Percentiles rank a stretch among this genome's conserved stretches.
phyloP scores from a whole-genome alignment of 192 early-diverging fungal species.

The Coemansia aciculifera region DNA sequence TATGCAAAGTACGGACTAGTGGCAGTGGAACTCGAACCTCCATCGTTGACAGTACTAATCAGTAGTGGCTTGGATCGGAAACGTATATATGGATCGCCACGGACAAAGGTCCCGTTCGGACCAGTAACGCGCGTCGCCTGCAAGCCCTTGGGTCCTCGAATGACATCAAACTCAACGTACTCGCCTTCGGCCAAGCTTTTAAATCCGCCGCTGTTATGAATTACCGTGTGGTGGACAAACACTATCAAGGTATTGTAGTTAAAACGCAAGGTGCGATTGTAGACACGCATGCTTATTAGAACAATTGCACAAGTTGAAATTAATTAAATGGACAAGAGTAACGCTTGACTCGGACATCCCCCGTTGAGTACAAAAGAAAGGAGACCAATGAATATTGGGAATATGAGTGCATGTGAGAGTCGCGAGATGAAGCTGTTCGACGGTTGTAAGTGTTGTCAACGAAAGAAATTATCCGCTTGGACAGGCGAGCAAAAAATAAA shows the following conservation, averaged over 20 bases:
- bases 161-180: constrained; percentile 68
- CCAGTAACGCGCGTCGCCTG: constrained; percentile 83
- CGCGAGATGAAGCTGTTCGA: background rate
- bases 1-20: constrained; percentile 16
- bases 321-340: background rate
- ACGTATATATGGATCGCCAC: constrained; percentile 70
- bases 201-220: constrained; percentile 74
- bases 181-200: constrained; percentile 72
- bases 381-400: background rate
- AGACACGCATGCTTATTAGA: background rate
- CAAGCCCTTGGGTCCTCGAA: constrained; percentile 76
- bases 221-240: constrained; percentile 79
- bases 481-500: constrained; percentile 9
- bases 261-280: background rate
- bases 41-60: background rate
- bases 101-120: constrained; percentile 67
- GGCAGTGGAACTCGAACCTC: background rate
- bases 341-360: background rate
- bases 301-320: background rate
- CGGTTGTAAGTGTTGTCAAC: background rate
- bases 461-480: background rate
- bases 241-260: constrained; percentile 43
- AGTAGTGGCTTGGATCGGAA: constrained; percentile 9
- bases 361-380: background rate
- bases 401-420: background rate